Base-by-base conservation (phyloP, 352 stramenopile genomes). In the Globisporangium nunn region DNA sequence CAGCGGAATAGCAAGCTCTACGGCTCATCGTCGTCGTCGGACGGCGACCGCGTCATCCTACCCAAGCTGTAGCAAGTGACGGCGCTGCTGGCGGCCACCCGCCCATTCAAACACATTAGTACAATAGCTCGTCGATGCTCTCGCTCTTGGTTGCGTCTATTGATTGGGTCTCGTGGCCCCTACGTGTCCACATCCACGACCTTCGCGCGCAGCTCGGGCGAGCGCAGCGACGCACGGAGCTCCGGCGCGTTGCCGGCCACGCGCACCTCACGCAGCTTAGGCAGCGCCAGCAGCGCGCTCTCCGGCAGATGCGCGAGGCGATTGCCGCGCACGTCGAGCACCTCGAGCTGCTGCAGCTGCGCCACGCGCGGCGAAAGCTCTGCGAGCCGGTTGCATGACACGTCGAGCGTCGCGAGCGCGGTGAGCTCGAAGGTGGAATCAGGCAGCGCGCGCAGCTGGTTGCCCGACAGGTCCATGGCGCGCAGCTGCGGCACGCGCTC, bases 341-440 rank as follows among this genome's bases (percentile, higher is more conserved):
- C 75, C 59, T 86, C 50, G 10, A 93, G 71, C 48, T 73, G 54
- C 58, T 58, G 63, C 49, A 92, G 71, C 68, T 80, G 62, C 48
- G 54, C 48, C 8, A 89, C 61, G 18, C 71, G 52, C 2, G 44
- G 44, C 10, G 87, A 70, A 7, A 95, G 62, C 45, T 57, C 57
- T 17, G 61, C 70, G 5, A 96, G 69, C 2, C 63, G 54, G 60
- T 96, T 96, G 56, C 78, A 58, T n/a, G 72, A 72, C 14, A 93
- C 15, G 54, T 93, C 56, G 29, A 96, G 64, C 12, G 70, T 61
- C 56, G 61, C 63, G 23, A 96, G 73, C 14, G 71, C 54, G 29
- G 63, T 40, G 12, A 96, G 74, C 52, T 74, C 57, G 61, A 94
- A 96, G n/a, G 89, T 66, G 15, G 80, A 70, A 47, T 88, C 86